Evolutionary conservation across 2,329 filamentous ascomycete genomes (phyloP).

Genomic region (Aspergillus japonicus): DNA sequence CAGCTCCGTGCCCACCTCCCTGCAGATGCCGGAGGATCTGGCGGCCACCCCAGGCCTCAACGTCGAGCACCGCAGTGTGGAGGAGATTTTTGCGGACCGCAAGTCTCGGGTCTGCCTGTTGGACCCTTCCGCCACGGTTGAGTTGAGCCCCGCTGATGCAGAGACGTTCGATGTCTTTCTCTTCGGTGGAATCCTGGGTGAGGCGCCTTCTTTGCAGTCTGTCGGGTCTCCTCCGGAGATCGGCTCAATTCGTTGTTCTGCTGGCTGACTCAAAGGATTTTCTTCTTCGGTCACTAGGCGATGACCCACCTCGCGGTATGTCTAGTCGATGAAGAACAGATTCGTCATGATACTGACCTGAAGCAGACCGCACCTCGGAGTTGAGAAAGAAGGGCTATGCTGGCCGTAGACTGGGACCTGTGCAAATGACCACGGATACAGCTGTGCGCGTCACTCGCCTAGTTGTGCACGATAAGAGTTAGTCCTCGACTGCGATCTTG

Average conservation of each 20-base stretch:
- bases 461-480: constrained; percentile 80
- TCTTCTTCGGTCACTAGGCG: constrained; percentile 57
- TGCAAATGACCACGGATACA: constrained; percentile 98
- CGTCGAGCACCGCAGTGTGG: constrained; percentile 74
- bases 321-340: constrained; percentile 13
- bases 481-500: neutral
- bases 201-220: constrained; percentile 19
- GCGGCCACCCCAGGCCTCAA: constrained; percentile 62
- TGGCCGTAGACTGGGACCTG: constrained; percentile 80
- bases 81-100: constrained; percentile 71
- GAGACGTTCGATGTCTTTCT: constrained; percentile 84
- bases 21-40: constrained; percentile 62
- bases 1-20: constrained; percentile 70
- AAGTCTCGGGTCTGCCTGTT: constrained; percentile 82
- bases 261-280: constrained; percentile 9
- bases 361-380: constrained; percentile 97
- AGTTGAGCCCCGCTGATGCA: constrained; percentile 80
- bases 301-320: constrained; percentile 88
- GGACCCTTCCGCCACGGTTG: constrained; percentile 78
- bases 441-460: constrained; percentile 90
- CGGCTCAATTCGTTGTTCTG: neutral
- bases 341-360: constrained; percentile 5
- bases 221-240: neutral
- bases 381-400: constrained; percentile 89
- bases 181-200: constrained; percentile 94